Conservation (phyloP, 768 basidiomycete genomes). For the Naganishia vishniacii region DNA sequence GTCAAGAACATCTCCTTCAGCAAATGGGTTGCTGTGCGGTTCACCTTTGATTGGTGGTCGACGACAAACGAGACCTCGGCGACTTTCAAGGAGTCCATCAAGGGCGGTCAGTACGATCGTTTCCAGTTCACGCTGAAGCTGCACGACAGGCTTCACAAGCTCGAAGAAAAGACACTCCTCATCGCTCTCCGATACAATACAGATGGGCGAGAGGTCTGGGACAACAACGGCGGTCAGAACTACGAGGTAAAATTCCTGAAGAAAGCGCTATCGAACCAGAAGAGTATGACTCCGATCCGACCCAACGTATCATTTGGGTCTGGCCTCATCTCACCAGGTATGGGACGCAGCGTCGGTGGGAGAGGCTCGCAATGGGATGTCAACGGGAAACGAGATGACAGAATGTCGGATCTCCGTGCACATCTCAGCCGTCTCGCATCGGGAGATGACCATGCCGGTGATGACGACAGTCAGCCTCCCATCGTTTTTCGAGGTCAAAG, state of each 20-base stretch:
- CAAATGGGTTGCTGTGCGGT: conserved; percentile 81
- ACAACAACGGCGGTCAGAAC: conserved; percentile 75
- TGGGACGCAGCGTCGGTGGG: conserved; percentile 43
- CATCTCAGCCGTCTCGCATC: conserved; percentile 63
- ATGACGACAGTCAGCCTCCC: conserved; percentile 6
- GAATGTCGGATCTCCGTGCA: conserved; percentile 60
- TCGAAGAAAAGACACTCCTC: conserved; percentile 74
- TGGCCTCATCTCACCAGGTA: conserved; percentile 36
- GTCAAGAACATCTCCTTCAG: conserved; percentile 81
- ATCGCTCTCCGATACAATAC: conserved; percentile 64
- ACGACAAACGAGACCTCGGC: conserved; percentile 90
- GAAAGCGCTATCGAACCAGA: conserved; percentile 12
- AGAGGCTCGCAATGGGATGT: conserved; percentile 46
- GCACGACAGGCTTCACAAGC: conserved; percentile 68
- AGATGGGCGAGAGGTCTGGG: conserved; percentile 78
- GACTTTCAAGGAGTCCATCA: conserved; percentile 56
- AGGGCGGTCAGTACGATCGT: conserved; percentile 44
- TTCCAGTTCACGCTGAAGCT: conserved; percentile 52
- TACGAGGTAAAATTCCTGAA: conserved; percentile 67
- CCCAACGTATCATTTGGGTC: conserved; percentile 21
- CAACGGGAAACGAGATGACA: conserved; percentile 50
- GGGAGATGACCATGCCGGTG: conserved; percentile 40
- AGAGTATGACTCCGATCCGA: conserved; percentile 14
- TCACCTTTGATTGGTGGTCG: conserved; percentile 92
- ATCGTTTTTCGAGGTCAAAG: conserved; percentile 16